Evolutionary conservation across 345 rosid species (phyloP), one percentile per base, ranked within the genome.

Genomic region (Acer yangbiense): DNA sequence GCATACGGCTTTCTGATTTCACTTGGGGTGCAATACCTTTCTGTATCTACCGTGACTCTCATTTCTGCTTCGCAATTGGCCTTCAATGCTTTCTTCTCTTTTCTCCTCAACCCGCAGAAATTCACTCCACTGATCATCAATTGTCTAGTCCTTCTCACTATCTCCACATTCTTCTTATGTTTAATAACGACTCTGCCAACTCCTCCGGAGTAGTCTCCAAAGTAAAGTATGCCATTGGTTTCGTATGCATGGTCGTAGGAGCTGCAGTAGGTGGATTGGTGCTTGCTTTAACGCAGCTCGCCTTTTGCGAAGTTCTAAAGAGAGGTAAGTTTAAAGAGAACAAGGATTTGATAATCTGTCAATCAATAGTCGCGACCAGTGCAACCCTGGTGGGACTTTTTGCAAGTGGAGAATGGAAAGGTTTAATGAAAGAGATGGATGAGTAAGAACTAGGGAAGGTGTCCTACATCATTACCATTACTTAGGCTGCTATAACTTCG

Each of bases 71-170:
- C 86, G 1, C 86, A 84, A 6, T 6, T 82, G 60, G 86, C 69
- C 41, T 83, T 87, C 73, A 87, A 80, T 57, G 84, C 84, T 41
- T 79, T 82, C 11, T 84, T 87, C 75, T 80, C 88, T 21, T 80
- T 1, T 60, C 74, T 85, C 78, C 78, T 87, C n/a, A 82, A 85
- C 57, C 71, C 79, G 0, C 86, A 80, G 32, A 85, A 80, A 43
- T 79, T 85, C 88, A 80, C 83, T 63, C 83, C 88, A 17, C 65
- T 54, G 9, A 81, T 74, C 2, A 32, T 82, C 20, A 85, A 85
- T 20, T 81, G 86, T 9, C 50, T 80, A 0, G 76, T 85, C 55
- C 84, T 87, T 46, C 81, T 85, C 63, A 83, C 84, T 0, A 63
- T 78, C 54, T 85, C 90, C 6, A 87, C 7, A 70, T 63, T 66